Evolutionary conservation across 2,329 filamentous ascomycete species (phyloP).

Genomic region (Fusarium brachygibbosum): DNA sequence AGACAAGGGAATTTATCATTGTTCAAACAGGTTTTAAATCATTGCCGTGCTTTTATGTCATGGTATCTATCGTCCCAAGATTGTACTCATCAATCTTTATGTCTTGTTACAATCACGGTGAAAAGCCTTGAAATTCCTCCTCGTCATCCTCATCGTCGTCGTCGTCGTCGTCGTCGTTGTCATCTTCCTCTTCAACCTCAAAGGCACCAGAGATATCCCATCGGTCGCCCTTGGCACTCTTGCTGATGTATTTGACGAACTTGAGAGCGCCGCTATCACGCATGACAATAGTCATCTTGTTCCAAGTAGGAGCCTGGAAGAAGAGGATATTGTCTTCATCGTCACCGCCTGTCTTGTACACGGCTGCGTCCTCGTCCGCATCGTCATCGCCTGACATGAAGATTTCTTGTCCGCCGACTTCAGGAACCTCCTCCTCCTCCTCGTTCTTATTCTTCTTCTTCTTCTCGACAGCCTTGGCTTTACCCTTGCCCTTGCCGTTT

Average conservation of each 20-base stretch:
- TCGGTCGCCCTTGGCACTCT: constrained; percentile 84
- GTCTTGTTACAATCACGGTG: constrained; percentile 51
- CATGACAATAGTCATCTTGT: constrained; percentile 90
- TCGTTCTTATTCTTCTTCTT: constrained; percentile 20
- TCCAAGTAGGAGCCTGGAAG: constrained; percentile 80
- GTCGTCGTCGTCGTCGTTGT: constrained; percentile 56
- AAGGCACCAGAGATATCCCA: constrained; percentile 91
- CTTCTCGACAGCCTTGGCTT: constrained; percentile 38
- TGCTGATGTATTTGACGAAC: constrained; percentile 97
- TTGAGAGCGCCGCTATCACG: constrained; percentile 87
- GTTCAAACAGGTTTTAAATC: constrained; percentile 17
- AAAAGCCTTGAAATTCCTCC: constrained; percentile 71
- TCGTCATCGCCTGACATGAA: constrained; percentile 94
- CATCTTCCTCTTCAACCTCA: constrained; percentile 74
- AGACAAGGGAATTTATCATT: constrained; percentile 4
- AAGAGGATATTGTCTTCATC: constrained; percentile 81
- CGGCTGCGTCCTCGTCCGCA: constrained; percentile 79
- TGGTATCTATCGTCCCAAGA: constrained; percentile 39
- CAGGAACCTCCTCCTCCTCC: constrained; percentile 57
- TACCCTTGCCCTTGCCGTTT: constrained; percentile 52
- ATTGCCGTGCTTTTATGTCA: constrained; percentile 33
- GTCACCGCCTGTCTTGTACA: constrained; percentile 81
- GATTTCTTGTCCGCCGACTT: constrained; percentile 84
- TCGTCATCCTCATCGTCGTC: constrained; percentile 60
- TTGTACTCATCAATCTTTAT: constrained; percentile 34